Conservation (phyloP, 2,329 filamentous ascomycete species). For the Dothideomycetidae sp. region DNA sequence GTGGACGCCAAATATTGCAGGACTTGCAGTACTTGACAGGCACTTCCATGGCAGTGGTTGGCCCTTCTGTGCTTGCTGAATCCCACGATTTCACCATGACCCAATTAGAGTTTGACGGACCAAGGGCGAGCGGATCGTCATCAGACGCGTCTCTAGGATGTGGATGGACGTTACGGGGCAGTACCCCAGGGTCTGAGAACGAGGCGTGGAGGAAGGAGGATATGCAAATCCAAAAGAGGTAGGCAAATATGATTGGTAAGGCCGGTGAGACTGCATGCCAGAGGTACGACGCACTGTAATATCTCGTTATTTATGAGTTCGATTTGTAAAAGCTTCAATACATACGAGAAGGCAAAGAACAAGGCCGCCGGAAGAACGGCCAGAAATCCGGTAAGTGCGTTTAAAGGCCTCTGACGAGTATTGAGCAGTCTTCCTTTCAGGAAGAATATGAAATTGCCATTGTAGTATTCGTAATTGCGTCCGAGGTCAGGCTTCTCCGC, state of each 20-base stretch:
- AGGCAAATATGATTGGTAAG: constrained; percentile 78
- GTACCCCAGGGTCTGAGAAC: constrained; percentile 77
- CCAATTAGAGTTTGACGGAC: constrained; percentile 86
- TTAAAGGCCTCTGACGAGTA: constrained; percentile 73
- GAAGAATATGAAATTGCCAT: constrained; percentile 85
- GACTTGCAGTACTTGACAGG: constrained; percentile 97
- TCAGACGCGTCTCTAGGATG: constrained; percentile 64
- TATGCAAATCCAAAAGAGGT: constrained; percentile 78
- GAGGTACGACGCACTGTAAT: constrained; percentile 54
- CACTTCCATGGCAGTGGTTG: constrained; percentile 75
- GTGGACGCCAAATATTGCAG: constrained; percentile 93
- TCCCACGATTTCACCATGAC: constrained; percentile 56
- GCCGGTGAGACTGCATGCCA: constrained; percentile 80
- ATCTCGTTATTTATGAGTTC: background rate
- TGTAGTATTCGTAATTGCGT: constrained; percentile 81
- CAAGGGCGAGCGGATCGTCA: constrained; percentile 67
- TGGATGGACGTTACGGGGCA: constrained; percentile 80
- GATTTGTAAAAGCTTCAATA: constrained; percentile 12
- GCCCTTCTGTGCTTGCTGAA: constrained; percentile 40
- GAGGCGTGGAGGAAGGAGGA: constrained; percentile 93
- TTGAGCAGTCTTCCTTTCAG: constrained; percentile 78
- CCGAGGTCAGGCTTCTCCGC: constrained; percentile 35
- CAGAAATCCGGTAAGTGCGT: constrained; percentile 68
- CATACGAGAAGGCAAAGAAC: constrained; percentile 69
- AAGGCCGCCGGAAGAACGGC: constrained; percentile 65